Conservation (phyloP, 495 filamentous ascomycete genomes). For the Aspergillus avenaceus region DNA sequence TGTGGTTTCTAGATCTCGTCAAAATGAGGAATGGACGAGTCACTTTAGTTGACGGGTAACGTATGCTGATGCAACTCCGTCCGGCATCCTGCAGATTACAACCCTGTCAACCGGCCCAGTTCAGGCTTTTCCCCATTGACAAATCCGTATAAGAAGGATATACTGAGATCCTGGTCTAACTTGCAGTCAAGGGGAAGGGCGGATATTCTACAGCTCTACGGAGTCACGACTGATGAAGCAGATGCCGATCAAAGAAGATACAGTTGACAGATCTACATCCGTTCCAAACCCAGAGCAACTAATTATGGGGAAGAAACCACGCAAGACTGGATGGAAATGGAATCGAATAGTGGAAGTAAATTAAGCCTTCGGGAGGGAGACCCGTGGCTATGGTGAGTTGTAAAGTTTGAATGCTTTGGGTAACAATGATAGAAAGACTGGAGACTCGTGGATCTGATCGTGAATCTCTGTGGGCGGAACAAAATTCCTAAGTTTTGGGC, state of each 20-base stretch:
- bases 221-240: no score
- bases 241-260: neutral
- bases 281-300: neutral
- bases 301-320: neutral
- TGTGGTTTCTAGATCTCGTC: no score
- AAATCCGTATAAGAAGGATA: neutral
- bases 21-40: neutral
- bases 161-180: no score
- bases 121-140: neutral
- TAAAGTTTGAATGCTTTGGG: neutral
- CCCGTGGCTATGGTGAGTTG: neutral
- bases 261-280: neutral
- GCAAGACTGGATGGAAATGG: no score
- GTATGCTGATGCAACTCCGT: neutral
- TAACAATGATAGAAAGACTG: neutral
- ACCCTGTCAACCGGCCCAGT: neutral
- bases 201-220: no score
- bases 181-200: neutral
- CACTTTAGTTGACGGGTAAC: neutral
- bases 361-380: neutral
- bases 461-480: neutral
- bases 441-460: neutral
- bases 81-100: no score
- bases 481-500: neutral
- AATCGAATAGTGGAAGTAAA: no score